phyloP scores from a whole-genome alignment of 225 moss, liverwort and hornwort genomes.

The Neckera pumila region DNA sequence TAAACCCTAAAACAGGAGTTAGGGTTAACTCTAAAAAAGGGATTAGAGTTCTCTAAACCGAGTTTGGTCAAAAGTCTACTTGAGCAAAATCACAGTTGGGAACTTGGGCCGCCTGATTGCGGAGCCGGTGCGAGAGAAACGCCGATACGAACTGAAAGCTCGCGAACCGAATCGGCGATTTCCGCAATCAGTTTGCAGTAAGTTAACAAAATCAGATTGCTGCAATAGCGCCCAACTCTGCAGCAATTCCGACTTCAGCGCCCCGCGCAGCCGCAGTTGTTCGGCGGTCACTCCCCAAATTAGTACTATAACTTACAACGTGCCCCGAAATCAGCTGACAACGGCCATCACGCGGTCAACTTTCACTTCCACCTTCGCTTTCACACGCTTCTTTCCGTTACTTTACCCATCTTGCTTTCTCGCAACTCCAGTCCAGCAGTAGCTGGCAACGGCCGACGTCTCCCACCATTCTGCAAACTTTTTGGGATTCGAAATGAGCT shows the following conservation, averaged over 20 bases:
- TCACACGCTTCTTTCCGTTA: background rate
- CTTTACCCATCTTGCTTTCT: background rate
- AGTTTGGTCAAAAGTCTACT: background rate
- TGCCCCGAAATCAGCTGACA: slow-evolving; percentile 3
- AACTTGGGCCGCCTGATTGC: background rate
- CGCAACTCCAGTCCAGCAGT: background rate
- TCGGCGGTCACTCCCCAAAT: background rate
- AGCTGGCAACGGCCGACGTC: background rate
- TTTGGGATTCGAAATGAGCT: background rate
- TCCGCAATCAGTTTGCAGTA: background rate
- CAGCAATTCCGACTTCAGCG: background rate
- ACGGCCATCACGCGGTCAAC: background rate
- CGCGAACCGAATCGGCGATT: background rate
- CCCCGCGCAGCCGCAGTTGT: background rate
- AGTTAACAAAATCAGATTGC: background rate
- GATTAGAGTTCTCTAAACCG: background rate
- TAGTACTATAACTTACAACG: background rate
- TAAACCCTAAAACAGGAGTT: background rate
- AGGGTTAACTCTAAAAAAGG: background rate
- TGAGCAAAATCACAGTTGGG: too few relatives aligned
- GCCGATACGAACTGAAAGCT: background rate
- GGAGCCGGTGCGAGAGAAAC: background rate
- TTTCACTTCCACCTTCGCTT: background rate
- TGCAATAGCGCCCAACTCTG: background rate
- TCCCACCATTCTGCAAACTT: background rate